These are phyloP conservation scores for Phyllosticta ampelicida DNA, from an alignment of 2,329 filamentous ascomycete species.

Conservation along the genomic window DNA sequence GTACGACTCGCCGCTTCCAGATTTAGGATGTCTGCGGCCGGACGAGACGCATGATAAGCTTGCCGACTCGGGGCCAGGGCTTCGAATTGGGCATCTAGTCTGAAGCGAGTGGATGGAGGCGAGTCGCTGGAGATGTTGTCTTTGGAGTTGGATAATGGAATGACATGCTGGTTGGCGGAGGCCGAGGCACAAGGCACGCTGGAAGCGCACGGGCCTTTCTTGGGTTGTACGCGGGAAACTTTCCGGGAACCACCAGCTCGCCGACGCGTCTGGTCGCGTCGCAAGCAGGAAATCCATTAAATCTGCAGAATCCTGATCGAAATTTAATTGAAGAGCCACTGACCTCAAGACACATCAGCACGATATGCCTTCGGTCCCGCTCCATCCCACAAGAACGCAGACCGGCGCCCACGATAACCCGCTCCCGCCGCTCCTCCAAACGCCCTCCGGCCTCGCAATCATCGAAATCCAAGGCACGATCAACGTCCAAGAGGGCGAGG, in stretches of 20 bases:
- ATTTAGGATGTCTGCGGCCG: not conserved
- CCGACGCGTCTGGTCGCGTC: not conserved
- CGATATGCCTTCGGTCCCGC: constrained; percentile 12
- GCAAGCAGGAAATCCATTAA: not conserved
- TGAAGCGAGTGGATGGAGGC: not conserved
- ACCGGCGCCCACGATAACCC: constrained; percentile 36
- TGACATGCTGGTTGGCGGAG: not conserved
- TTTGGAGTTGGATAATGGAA: not conserved
- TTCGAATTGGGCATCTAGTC: not conserved
- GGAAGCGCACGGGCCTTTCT: not conserved
- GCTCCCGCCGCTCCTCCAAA: constrained; percentile 74
- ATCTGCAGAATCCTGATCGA: not conserved
- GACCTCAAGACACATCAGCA: not conserved
- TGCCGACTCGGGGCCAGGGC: not conserved
- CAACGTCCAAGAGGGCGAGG: constrained; percentile 51
- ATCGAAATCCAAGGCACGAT: constrained; percentile 89
- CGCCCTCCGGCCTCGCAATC: constrained; percentile 77
- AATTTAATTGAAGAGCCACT: not conserved
- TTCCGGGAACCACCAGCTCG: too few relatives aligned
- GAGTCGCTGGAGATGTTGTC: not conserved
- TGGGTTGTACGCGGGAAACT: not conserved
- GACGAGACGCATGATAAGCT: not conserved
- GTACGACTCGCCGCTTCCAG: not conserved
- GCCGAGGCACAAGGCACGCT: not conserved
- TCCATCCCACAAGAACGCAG: constrained; percentile 11